Percentiles rank a stretch among this genome's conserved stretches.
phyloP scores from a whole-genome alignment of 1,284 basidiomycete species.

The Jaminaea rosea region DNA sequence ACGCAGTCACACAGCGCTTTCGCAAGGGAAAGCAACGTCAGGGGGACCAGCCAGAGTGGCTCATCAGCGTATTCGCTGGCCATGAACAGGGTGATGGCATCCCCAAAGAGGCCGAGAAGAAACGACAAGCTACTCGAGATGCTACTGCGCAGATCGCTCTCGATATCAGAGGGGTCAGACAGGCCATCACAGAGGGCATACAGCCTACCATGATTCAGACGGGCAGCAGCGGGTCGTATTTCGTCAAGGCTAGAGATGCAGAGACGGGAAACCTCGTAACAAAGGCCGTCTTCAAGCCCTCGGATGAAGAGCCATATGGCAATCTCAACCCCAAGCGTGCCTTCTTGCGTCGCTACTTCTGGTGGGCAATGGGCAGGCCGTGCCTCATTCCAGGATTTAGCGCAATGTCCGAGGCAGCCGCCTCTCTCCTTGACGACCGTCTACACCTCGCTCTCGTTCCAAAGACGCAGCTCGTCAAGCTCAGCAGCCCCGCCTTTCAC shows the following conservation, averaged over 20 bases:
- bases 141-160: slow-evolving; percentile 11
- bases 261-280: slow-evolving; percentile 7
- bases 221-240: slow-evolving; percentile 42
- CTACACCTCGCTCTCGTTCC: slow-evolving; percentile 73
- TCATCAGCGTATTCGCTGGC: slow-evolving; percentile 17
- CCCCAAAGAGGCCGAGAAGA: not conserved
- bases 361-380: slow-evolving; percentile 46
- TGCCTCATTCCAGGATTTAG: slow-evolving; percentile 46
- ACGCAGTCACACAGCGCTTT: slow-evolving; percentile 14
- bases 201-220: slow-evolving; percentile 44
- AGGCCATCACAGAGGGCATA: slow-evolving; percentile 30
- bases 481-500: slow-evolving; percentile 54
- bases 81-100: slow-evolving; percentile 1
- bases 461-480: slow-evolving; percentile 68
- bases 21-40: not conserved
- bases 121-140: not conserved
- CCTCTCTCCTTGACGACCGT: slow-evolving; percentile 69
- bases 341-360: slow-evolving; percentile 42
- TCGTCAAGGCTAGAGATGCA: slow-evolving; percentile 17
- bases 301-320: slow-evolving; percentile 46
- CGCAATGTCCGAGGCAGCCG: slow-evolving; percentile 63
- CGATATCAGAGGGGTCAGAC: slow-evolving; percentile 24
- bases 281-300: slow-evolving; percentile 43
- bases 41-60: slow-evolving; percentile 1
- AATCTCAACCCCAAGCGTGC: slow-evolving; percentile 42